Base-by-base conservation (phyloP, 345 rosid species). In the Hirschfeldia incana region DNA sequence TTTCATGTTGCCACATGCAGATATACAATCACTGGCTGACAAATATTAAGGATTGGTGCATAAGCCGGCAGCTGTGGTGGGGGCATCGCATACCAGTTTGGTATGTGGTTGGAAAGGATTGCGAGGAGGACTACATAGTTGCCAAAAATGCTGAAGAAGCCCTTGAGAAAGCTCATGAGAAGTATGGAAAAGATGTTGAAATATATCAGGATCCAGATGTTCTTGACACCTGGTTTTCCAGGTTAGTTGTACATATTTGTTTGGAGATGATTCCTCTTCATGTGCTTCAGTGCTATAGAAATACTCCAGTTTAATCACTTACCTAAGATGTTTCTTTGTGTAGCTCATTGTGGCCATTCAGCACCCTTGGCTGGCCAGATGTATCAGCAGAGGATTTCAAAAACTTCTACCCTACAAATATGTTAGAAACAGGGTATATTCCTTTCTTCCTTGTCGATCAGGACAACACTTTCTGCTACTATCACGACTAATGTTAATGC, bases 41-140 rank as follows among this genome's bases (percentile, higher is more conserved):
- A 82, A 94, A 94, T 85, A 94, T 94, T 62, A 92, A 92, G 83
- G 98, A 94, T 80, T 94, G 98, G 98, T 94, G 98, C 83, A 92
- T 94, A 86, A 94, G 98, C 83, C 89, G 98, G 78, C 98, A 94
- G 75, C 85, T 94, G 4, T 94, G 98, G 98, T 92, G 98, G 98
- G 98, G 97, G 55, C 97, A 94, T 78, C 97, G 97, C 37, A 92
- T 94, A 86, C 98, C 98, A 36, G 97, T 94, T 84, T 94, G 98
- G 98, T 94, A 94, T 72, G 85, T 94, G 76, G 91, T 74, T 68
- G 98, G 98, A 65, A 92, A 85, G 85, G 89, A 89, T 70, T 81
- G 85, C 66, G 97, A 91, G 85, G 98, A 90, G 81, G 95, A 89
- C 72, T 92, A 89, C 82, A 84, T 94, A 76, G 94, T 94, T 81